Evolutionary conservation across 371 early-diverging fungal species (phyloP).

Genomic region (Quaeritorhiza haematococci): DNA sequence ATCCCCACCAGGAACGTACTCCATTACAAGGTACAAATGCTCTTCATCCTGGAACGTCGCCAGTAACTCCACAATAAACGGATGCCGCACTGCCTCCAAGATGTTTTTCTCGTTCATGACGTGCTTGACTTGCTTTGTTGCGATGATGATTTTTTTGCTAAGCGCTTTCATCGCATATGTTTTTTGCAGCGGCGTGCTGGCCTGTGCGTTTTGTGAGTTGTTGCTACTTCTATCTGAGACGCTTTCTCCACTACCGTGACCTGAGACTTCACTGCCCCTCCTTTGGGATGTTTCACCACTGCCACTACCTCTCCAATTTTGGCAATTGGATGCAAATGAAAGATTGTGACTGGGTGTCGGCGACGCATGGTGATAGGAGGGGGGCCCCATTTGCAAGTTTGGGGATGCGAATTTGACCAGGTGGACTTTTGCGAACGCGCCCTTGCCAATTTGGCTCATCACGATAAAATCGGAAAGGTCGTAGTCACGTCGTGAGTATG

Average conservation of each 20-base stretch:
- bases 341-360: neutral
- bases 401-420: conserved; percentile 9
- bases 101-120: conserved; percentile 43
- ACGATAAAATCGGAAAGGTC: neutral
- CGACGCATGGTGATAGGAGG: too few species aligned
- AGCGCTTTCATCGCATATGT: conserved; percentile 1
- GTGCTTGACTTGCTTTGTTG: conserved; percentile 9
- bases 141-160: neutral
- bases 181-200: too few species aligned
- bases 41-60: conserved; percentile 49
- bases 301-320: too few species aligned
- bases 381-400: too few species aligned
- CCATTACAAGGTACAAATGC: conserved; percentile 56
- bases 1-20: conserved; percentile 65
- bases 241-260: too few species aligned
- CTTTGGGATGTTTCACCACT: too few species aligned
- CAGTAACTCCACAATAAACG: conserved; percentile 38
- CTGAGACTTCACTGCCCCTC: too few species aligned
- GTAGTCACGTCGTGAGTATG: too few species aligned
- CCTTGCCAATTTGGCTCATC: conserved; percentile 24
- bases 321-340: too few species aligned
- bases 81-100: conserved; percentile 29
- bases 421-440: conserved; percentile 29
- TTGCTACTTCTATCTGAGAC: too few species aligned
- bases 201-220: too few species aligned